Evolutionary conservation across 148 eudicot species (phyloP), one percentile per base, ranked within the genome.

Genomic region (Dianthus caryophyllus): DNA sequence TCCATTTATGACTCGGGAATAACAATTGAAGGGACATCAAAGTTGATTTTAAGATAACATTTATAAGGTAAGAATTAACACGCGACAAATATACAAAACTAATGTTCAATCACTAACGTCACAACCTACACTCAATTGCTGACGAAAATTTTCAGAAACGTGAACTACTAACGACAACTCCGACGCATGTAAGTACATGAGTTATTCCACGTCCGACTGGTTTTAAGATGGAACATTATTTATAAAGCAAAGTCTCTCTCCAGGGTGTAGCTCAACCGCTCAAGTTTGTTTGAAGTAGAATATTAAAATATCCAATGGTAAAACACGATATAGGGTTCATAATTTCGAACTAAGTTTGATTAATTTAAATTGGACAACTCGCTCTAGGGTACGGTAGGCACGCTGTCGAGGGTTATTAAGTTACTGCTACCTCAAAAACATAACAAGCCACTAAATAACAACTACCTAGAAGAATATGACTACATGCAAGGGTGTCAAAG

Each of bases 401-500:
- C 39, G 3, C 39, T 2, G 39, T 33, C 8, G 8, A 33, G 39
- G 39, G 39, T 8, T 33, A 33, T 33, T 33, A 33, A 2, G 3
- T 33, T n/a, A n/a, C n/a, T n/a, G 27, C 46, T 2, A 5, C 15
- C 31, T 16, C 31, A 18, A 48, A 70, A 24, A 70, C 9, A 14
- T 18, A 20, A 18, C 13, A 55, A 53, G 13, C 59, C 33, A 30
- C 43, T 8, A 7, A 59, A 14, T 9, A 47, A 36, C 21, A 61
- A 63, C 51, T 38, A 50, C 61, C 67, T 71, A 43, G 27, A 55
- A 61, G 55, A 47, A 41, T 63, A 25, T 53, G 47, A 53, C 13
- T 43, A 63, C 17, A 67, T n/a, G 67, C 61, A 51, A 30, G 20
- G 51, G 58, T 58, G 26, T 70, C 51, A 50, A 30, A 60, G 58